Conservation (phyloP, 139 green algal species). For the Ettlia oleoabundans region DNA sequence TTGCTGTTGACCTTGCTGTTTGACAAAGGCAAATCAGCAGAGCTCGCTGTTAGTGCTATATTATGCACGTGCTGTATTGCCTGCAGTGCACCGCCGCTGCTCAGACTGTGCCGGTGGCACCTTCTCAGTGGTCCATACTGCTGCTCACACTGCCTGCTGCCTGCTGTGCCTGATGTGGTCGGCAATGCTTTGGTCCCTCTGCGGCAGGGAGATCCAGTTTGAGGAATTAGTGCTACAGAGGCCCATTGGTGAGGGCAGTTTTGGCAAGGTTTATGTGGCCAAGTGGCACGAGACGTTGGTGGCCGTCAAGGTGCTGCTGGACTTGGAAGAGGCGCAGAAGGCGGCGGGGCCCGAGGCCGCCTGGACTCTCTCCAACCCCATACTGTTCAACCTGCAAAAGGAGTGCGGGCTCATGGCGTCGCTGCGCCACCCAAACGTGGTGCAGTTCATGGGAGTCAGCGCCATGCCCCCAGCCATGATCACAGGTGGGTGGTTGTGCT, state of each 20-base stretch:
- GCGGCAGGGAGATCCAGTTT: conserved; percentile 14
- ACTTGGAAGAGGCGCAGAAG: conserved; percentile 30
- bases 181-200: too few species aligned
- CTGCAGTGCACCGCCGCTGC: too few species aligned
- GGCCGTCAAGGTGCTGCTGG: conserved; percentile 62
- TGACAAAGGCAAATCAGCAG: too few species aligned
- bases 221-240: background rate
- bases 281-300: conserved; percentile 69
- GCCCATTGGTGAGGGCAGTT: conserved; percentile 5
- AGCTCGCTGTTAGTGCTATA: too few species aligned
- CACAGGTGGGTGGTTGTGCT: conserved; percentile 5
- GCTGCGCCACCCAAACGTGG: conserved; percentile 59
- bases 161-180: too few species aligned
- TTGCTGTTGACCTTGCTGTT: too few species aligned
- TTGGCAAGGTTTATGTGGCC: conserved; percentile 59
- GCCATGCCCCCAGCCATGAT: conserved; percentile 32
- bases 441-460: conserved; percentile 63
- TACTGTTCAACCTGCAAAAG: conserved; percentile 37
- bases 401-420: conserved; percentile 61
- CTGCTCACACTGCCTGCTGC: too few species aligned
- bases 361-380: conserved; percentile 29
- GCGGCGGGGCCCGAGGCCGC: conserved; percentile 28
- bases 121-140: too few species aligned
- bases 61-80: too few species aligned
- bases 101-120: too few species aligned